Conservation (phyloP, 164 flowering plant species). For the Chloranthus sessilifolius region DNA sequence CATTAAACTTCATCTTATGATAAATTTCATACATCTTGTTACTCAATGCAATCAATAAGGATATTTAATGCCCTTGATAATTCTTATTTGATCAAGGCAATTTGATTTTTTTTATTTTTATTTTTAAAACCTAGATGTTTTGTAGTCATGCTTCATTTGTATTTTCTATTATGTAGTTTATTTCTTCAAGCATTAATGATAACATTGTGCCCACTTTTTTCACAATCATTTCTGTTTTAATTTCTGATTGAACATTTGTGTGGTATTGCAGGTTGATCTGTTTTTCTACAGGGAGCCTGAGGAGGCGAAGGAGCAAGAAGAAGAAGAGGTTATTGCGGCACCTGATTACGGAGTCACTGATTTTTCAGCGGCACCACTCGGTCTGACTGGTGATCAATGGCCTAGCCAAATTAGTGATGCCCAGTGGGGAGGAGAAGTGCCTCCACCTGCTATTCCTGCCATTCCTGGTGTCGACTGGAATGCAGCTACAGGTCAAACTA, state of each 20-base stretch:
- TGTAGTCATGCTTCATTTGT: neutral
- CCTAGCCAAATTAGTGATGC: slow-evolving; percentile 26
- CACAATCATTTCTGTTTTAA: neutral
- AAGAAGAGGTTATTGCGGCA: slow-evolving; percentile 41
- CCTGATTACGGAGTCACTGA: slow-evolving; percentile 35
- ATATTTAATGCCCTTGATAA: no score
- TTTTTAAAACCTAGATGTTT: neutral
- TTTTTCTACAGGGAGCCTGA: slow-evolving; percentile 21
- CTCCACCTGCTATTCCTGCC: slow-evolving; percentile 19
- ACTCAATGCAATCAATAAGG: no score
- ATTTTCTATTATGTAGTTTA: neutral
- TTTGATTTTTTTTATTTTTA: neutral
- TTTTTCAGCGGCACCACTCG: slow-evolving; percentile 16
- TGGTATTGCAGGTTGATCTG: slow-evolving; percentile 16
- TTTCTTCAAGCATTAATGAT: no score
- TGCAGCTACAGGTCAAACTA: slow-evolving; percentile 37
- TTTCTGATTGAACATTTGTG: neutral
- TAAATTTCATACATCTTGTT: no score
- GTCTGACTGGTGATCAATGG: slow-evolving; percentile 33
- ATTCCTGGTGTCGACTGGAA: slow-evolving; percentile 27
- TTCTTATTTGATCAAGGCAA: no score
- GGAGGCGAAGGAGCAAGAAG: slow-evolving; percentile 39
- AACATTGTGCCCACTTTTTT: no score
- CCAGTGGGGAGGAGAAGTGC: slow-evolving; percentile 39
- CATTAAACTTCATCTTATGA: no score